Evolutionary conservation across 176 grass and related monocot species (phyloP).

Genomic region (Aegilops sharonensis): DNA sequence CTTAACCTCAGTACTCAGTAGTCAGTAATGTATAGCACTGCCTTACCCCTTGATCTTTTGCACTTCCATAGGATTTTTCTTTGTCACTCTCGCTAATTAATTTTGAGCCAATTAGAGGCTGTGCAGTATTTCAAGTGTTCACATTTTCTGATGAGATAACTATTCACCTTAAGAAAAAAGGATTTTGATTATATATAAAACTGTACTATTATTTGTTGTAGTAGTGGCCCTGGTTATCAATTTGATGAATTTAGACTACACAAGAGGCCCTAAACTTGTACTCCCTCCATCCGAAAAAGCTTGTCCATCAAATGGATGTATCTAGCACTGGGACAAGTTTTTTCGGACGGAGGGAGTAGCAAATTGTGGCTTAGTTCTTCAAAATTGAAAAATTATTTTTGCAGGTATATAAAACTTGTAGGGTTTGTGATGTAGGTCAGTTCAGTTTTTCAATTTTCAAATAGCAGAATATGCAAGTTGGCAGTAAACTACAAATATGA

Average conservation of each 20-base stretch:
- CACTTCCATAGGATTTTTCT: neutral
- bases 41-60: neutral
- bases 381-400: neutral
- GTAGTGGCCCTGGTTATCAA: neutral
- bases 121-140: conserved; percentile 4
- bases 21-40: neutral
- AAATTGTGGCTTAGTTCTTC: neutral
- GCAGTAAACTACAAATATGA: neutral
- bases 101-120: neutral
- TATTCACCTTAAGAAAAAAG: neutral
- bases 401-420: neutral
- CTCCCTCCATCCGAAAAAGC: too few relatives aligned
- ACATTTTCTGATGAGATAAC: neutral
- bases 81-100: neutral
- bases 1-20: neutral
- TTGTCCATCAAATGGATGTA: too few relatives aligned
- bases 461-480: neutral
- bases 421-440: neutral
- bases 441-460: neutral
- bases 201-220: neutral
- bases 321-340: too few relatives aligned
- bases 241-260: neutral
- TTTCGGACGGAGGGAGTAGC: too few relatives aligned
- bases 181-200: neutral
- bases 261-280: neutral